phyloP scores from a whole-genome alignment of 2,329 filamentous ascomycete species.

The Colletotrichum cereale region DNA sequence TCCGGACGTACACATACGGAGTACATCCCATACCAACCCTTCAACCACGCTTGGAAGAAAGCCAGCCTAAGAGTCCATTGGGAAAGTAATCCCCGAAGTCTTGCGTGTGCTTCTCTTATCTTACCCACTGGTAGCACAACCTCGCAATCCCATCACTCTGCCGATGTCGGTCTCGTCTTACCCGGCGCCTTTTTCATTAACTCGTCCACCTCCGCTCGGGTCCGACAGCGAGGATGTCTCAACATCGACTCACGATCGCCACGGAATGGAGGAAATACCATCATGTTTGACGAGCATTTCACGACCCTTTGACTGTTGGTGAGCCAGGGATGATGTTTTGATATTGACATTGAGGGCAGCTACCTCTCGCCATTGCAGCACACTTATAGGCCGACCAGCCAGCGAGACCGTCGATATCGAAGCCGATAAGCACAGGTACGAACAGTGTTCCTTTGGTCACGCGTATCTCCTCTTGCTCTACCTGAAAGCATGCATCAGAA shows the following conservation, averaged over 20 bases:
- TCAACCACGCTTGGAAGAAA: neutral
- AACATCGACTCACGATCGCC: neutral
- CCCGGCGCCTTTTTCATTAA: conserved; percentile 9
- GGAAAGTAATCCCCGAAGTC: conserved; percentile 21
- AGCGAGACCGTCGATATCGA: neutral
- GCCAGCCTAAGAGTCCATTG: conserved; percentile 11
- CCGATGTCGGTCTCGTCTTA: conserved; percentile 34
- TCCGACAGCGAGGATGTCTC: neutral
- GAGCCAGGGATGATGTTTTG: neutral
- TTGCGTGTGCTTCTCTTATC: conserved; percentile 33
- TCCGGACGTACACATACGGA: neutral
- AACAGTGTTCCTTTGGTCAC: neutral
- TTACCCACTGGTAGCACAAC: conserved; percentile 34
- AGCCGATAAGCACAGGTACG: neutral
- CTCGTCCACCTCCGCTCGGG: neutral
- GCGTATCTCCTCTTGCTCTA: neutral
- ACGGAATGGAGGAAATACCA: neutral
- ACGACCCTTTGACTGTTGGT: neutral
- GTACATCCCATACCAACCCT: no score
- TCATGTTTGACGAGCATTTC: neutral
- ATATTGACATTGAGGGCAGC: neutral
- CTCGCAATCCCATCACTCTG: conserved; percentile 39
- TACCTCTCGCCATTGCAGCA: neutral
- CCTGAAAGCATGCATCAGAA: neutral
- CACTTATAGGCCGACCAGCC: neutral